These are phyloP conservation scores for Gorgonomyces haynaldii DNA, from an alignment of 192 early-diverging fungal species.

Conservation along the genomic window DNA sequence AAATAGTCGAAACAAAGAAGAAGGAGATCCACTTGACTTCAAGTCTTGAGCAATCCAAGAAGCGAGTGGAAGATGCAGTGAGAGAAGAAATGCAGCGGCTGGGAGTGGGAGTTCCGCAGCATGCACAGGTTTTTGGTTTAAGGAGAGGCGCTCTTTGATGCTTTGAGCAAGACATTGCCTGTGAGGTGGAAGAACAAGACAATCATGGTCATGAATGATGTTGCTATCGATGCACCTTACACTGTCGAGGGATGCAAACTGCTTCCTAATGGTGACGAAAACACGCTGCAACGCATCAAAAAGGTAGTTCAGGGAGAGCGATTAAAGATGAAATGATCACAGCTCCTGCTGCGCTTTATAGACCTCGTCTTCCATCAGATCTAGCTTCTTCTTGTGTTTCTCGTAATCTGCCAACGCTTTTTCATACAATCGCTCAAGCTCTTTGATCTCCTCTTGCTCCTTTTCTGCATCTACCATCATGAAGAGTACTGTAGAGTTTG, in stretches of 20 bases:
- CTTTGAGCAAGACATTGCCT: conserved; percentile 37
- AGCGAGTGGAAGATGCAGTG: too few species aligned
- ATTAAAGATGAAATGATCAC: too few species aligned
- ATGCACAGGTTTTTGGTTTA: conserved; percentile 26
- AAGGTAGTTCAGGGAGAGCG: conserved; percentile 31
- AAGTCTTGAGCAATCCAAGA: too few species aligned
- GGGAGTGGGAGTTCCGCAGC: conserved; percentile 22
- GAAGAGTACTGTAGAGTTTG: neutral
- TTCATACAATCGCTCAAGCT: neutral
- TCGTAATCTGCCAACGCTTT: neutral
- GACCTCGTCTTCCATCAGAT: neutral
- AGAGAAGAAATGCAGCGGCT: conserved; percentile 11
- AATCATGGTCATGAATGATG: conserved; percentile 40
- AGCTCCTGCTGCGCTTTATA: neutral
- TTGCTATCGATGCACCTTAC: conserved; percentile 36
- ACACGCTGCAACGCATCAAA: conserved; percentile 17
- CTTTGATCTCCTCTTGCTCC: neutral
- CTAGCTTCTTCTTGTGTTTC: neutral
- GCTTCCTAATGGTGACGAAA: conserved; percentile 1
- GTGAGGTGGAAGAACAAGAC: conserved; percentile 26
- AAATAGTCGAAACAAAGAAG: too few species aligned
- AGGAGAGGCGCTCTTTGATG: conserved; percentile 26
- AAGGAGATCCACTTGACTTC: too few species aligned
- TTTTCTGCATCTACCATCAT: neutral
- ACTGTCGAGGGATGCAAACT: conserved; percentile 15